Percentiles rank a stretch among this genome's conserved stretches.
phyloP scores from a whole-genome alignment of 805 yeast genomes.

The Priceomyces castillae region DNA sequence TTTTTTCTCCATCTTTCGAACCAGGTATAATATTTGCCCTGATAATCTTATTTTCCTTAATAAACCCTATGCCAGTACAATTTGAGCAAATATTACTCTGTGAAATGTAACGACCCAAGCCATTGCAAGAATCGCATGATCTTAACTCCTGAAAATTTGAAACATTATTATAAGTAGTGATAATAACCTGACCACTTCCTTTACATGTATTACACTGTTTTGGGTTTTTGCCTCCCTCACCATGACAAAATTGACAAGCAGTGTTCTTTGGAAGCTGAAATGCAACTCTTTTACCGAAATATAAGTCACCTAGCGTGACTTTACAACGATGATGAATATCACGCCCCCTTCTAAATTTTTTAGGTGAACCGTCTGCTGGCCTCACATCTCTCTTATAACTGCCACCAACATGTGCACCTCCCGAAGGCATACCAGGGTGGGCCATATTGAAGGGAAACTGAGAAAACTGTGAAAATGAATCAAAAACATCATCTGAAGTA shows the following conservation, averaged over 20 bases:
- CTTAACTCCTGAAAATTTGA: slow-evolving; percentile 39
- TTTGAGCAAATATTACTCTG: slow-evolving; percentile 21
- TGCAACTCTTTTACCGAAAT: slow-evolving; percentile 54
- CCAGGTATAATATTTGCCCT: slow-evolving; percentile 58
- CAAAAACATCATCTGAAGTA: slow-evolving; percentile 11
- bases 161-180: slow-evolving; percentile 41
- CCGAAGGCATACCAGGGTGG: slow-evolving; percentile 3
- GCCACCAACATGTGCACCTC: slow-evolving; percentile 1
- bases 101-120: slow-evolving; percentile 28
- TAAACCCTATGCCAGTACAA: slow-evolving; percentile 40
- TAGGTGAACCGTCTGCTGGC: slow-evolving; percentile 18
- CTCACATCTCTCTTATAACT: slow-evolving; percentile 14
- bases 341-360: slow-evolving; percentile 37
- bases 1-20: slow-evolving; percentile 47
- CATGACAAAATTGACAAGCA: slow-evolving; percentile 50
- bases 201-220: slow-evolving; percentile 35
- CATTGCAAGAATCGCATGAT: slow-evolving; percentile 33
- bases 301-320: slow-evolving; percentile 55
- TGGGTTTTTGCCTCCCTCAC: slow-evolving; percentile 47
- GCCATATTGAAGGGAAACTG: slow-evolving; percentile 9
- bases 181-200: slow-evolving; percentile 48
- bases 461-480: slow-evolving; percentile 6
- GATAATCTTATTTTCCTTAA: slow-evolving; percentile 48
- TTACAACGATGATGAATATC: slow-evolving; percentile 56
- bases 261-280: slow-evolving; percentile 52